Evolutionary conservation across 1,284 basidiomycete genomes (phyloP).

Genomic region (Nidula niveotomentosa): DNA sequence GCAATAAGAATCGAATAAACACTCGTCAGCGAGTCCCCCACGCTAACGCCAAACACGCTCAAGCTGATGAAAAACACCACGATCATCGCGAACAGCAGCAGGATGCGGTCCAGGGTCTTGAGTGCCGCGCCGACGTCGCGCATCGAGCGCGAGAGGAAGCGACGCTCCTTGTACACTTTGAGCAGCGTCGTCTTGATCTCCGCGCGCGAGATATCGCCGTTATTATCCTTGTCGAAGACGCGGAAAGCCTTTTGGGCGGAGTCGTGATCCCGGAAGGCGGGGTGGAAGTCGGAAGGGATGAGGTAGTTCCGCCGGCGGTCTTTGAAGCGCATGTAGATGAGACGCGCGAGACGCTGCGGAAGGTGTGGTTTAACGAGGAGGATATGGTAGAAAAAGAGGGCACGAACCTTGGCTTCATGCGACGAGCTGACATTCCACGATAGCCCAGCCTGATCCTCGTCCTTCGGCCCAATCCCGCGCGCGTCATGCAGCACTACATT

Average conservation of each 20-base stretch:
- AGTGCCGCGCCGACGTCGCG: conserved; percentile 69
- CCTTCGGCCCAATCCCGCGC: conserved; percentile 62
- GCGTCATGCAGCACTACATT: conserved; percentile 72
- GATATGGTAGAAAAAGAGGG: neutral
- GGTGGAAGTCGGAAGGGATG: conserved; percentile 66
- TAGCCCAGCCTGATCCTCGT: conserved; percentile 38
- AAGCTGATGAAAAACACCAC: conserved; percentile 73
- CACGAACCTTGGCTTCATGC: conserved; percentile 62
- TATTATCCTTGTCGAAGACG: conserved; percentile 75
- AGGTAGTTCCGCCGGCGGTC: conserved; percentile 57
- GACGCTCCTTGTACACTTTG: conserved; percentile 75
- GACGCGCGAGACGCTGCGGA: conserved; percentile 60
- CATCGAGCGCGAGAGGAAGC: conserved; percentile 70
- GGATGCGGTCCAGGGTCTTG: conserved; percentile 57
- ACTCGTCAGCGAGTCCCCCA: conserved; percentile 62
- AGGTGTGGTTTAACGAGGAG: conserved; percentile 6
- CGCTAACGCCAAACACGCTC: conserved; percentile 66
- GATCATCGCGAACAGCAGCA: conserved; percentile 60
- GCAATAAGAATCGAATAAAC: conserved; percentile 69
- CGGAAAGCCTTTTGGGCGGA: conserved; percentile 69
- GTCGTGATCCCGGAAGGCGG: conserved; percentile 59
- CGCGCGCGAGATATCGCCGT: conserved; percentile 75
- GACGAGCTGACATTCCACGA: conserved; percentile 54
- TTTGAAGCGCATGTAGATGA: conserved; percentile 67
- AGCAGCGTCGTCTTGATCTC: conserved; percentile 76